phyloP scores from a whole-genome alignment of 192 early-diverging fungal species.

The Diversispora epigaea region DNA sequence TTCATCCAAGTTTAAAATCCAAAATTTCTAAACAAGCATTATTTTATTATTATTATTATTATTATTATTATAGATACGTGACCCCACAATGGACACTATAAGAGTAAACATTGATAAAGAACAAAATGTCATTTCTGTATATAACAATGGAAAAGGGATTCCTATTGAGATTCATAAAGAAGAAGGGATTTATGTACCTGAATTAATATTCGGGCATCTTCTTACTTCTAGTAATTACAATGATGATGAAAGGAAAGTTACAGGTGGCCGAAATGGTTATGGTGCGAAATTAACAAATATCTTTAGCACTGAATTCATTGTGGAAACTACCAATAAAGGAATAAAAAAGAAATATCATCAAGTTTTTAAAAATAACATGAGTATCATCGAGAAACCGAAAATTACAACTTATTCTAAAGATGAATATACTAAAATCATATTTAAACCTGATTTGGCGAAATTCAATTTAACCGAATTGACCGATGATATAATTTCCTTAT shows the following conservation, averaged over 20 bases:
- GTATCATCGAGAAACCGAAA: constrained; percentile 66
- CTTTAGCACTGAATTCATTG: constrained; percentile 89
- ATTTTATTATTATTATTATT: too few species aligned
- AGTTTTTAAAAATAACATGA: constrained; percentile 90
- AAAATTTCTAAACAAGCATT: not conserved
- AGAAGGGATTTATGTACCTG: constrained; percentile 90
- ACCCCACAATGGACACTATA: constrained; percentile 81
- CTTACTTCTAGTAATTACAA: constrained; percentile 97
- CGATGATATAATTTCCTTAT: constrained; percentile 81
- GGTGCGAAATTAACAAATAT: constrained; percentile 97
- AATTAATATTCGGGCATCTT: constrained; percentile 96
- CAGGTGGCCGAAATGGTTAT: constrained; percentile 94
- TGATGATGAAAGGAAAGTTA: constrained; percentile 90
- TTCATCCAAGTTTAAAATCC: not conserved
- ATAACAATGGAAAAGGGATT: constrained; percentile 94
- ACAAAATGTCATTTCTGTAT: constrained; percentile 78
- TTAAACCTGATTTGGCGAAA: constrained; percentile 88
- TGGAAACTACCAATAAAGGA: constrained; percentile 83
- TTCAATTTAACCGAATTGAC: constrained; percentile 76
- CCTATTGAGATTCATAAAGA: constrained; percentile 91
- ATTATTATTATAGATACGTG: constrained; percentile 62
- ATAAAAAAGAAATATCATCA: constrained; percentile 78
- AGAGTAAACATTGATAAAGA: constrained; percentile 86
- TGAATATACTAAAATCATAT: constrained; percentile 90
- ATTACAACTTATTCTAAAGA: constrained; percentile 67